Conservation (phyloP, 2,329 filamentous ascomycete genomes). For the Ramularia endophylla region DNA sequence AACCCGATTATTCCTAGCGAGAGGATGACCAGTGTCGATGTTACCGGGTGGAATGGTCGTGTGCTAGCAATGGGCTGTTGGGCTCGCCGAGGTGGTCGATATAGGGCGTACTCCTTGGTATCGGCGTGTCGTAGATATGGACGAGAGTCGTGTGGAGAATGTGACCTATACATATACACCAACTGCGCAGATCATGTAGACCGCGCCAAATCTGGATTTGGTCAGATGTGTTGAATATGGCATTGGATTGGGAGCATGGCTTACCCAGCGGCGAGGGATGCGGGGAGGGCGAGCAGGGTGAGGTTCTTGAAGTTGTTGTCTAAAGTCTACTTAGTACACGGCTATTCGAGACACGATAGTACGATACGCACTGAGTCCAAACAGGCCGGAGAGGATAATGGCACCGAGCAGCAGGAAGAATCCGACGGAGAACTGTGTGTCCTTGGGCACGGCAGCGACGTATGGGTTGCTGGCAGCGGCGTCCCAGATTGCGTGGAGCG, state of each 20-base stretch:
- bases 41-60: conserved; percentile 19
- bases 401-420: conserved; percentile 67
- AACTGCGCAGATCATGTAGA: conserved; percentile 98
- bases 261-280: conserved; percentile 85
- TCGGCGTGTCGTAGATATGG: conserved; percentile 5
- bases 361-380: conserved; percentile 69
- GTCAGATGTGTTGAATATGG: conserved; percentile 4
- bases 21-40: conserved; percentile 23
- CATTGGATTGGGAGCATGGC: conserved; percentile 29
- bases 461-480: conserved; percentile 84
- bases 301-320: conserved; percentile 77
- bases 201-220: conserved; percentile 69
- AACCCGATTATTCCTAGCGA: conserved; percentile 17
- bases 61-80: conserved; percentile 2
- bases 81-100: conserved; percentile 3
- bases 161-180: conserved; percentile 83
- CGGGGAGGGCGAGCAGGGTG: conserved; percentile 72
- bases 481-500: conserved; percentile 83
- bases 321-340: conserved; percentile 37
- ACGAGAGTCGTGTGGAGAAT: conserved; percentile 6
- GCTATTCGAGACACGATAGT: conserved; percentile 1
- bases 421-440: conserved; percentile 74
- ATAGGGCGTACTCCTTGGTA: conserved; percentile 8
- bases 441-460: conserved; percentile 71
- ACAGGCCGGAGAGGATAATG: conserved; percentile 67